Evolutionary conservation across 441 rosid species (phyloP).

Genomic region (Eutrema salsugineum): DNA sequence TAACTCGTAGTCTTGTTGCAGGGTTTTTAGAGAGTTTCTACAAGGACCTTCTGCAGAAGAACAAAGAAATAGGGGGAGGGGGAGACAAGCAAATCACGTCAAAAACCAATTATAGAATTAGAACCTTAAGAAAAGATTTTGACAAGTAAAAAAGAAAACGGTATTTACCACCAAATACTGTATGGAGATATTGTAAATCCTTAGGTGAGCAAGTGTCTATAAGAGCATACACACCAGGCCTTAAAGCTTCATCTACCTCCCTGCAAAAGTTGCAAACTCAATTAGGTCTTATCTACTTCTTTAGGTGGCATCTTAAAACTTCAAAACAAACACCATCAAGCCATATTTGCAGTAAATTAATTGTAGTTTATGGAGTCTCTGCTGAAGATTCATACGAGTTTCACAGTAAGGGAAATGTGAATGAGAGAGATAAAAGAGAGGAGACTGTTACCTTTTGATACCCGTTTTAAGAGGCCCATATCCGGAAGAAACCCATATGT

Average conservation of each 20-base stretch:
- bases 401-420: background rate
- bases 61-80: constrained; percentile 5
- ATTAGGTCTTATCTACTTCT: background rate
- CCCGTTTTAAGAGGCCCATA: constrained; percentile 67
- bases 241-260: constrained; percentile 86
- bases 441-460: constrained; percentile 54
- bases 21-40: constrained; percentile 63
- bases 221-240: constrained; percentile 84
- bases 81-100: constrained; percentile 4
- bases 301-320: background rate
- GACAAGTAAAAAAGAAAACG: background rate
- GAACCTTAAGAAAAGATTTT: background rate
- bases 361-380: background rate
- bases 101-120: background rate
- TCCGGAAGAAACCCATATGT: constrained; percentile 80
- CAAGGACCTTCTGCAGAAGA: constrained; percentile 87
- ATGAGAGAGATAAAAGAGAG: background rate
- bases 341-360: background rate
- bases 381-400: background rate
- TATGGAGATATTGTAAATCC: constrained; percentile 84
- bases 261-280: constrained; percentile 40
- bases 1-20: constrained; percentile 80
- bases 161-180: constrained; percentile 74
- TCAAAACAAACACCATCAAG: background rate
- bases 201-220: constrained; percentile 78